Conservation (phyloP, 345 rosid genomes). For the Eucalyptus melliodora region DNA sequence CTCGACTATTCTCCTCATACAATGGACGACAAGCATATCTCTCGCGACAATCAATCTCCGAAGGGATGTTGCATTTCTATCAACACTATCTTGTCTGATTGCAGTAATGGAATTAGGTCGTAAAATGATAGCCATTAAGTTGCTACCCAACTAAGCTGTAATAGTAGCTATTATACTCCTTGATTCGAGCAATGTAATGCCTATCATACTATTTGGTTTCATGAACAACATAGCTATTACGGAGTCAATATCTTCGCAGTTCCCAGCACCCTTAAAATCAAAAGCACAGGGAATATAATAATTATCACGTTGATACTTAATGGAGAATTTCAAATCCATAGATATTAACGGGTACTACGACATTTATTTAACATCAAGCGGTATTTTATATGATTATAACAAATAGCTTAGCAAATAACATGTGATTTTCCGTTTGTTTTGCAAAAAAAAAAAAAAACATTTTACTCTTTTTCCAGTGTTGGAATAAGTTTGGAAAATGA, state of each 20-base stretch:
- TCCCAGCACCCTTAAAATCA: not conserved
- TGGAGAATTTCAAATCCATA: not conserved
- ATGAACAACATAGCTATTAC: not conserved
- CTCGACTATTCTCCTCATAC: not conserved
- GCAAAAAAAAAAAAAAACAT: no score
- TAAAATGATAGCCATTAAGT: not conserved
- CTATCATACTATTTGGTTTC: not conserved
- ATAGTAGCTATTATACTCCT: not conserved
- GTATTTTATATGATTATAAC: not conserved
- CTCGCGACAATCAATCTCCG: not conserved
- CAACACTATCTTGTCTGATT: not conserved
- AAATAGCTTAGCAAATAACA: not conserved
- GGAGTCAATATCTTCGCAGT: not conserved
- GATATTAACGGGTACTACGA: not conserved
- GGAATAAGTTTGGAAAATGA: not conserved
- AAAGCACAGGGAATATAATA: not conserved
- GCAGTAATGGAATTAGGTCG: not conserved
- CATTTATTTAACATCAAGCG: not conserved
- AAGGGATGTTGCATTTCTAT: not conserved
- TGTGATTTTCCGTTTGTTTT: not conserved
- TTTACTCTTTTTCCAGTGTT: not conserved
- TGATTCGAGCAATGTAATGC: not conserved
- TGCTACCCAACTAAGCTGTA: not conserved
- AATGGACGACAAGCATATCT: not conserved
- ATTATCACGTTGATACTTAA: not conserved